Evolutionary conservation across 2,329 filamentous ascomycete genomes (phyloP), one percentile per base, ranked within the genome.

Genomic region (Calonectria pseudoturangicola): DNA sequence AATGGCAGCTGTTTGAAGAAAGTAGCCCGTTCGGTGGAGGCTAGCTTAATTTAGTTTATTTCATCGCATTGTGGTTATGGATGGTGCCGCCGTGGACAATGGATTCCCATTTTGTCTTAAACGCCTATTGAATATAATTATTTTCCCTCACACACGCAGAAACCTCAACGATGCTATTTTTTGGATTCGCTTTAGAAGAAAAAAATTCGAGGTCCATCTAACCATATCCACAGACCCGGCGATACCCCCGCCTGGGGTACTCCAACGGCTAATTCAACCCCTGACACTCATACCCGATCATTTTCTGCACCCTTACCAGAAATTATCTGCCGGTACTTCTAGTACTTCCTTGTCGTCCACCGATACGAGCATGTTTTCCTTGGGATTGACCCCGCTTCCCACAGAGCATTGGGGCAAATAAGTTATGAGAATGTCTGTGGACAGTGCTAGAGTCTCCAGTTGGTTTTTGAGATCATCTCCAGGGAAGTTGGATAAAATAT

Each of bases 401-500:
- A 15, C 25, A 7, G 7, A n/a, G 13, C 2, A 9, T 18, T 60
- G 21, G 1, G 33, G 36, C 13, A 76, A 8, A 10, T 72, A 76
- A 15, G 66, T 39, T 1, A 71, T n/a, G 21, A 80, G 51, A 3
- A 60, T 21, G 16, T 60, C 33, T 2, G 15, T 39, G 13, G 33
- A 60, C 25, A n/a, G 30, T 2, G 15, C 33, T 13, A 60, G 2
- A 5, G 7, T 12, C 33, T 28, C 18, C 1, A 77, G 8, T 16
- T 41, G 1, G 21, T 73, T 50, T 27, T 41, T 39, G 30, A 71
- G 36, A 30, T 56, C 10, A 36, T 73, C 64, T 0, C 27, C 16
- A 0, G 68, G 30, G 1, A 48, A 51, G 0, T n/a, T 65, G 2
- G 69, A 67, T 10, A 81, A 75, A 36, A 77, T 72, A 0, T 70